Base-by-base conservation (phyloP, 257 asterid genomes). In the Lithospermum erythrorhizon region DNA sequence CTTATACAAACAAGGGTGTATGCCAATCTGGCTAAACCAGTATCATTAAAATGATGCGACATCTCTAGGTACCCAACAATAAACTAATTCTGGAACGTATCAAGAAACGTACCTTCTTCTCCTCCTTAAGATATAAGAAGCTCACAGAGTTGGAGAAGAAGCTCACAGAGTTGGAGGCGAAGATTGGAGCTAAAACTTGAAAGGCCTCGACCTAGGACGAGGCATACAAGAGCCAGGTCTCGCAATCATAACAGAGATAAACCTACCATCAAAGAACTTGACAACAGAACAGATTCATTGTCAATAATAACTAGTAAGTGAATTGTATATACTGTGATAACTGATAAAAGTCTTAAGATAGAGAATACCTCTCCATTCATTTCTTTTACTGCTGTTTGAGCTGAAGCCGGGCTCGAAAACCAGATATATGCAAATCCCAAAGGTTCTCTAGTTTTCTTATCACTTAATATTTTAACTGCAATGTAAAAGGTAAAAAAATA, bases 381-480 rank as follows among this genome's bases (percentile, higher is more conserved):
- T 66, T 70, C 78, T 3, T 75, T 68, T 41, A 75, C 61, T 11
- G 89, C 86, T 63, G 64, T 72, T 37, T 20, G 67, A 57, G 81
- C 84, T 22, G 66, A 70, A 60, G 67, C 82, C 56, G 75, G 76
- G 18, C 67, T 70, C 22, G 53, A 21, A 58, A 77, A 79, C 89
- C 87, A 80, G 35, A 80, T 72, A 75, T 75, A 82, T 18, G 86
- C 86, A 54, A 75, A 71, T 67, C 89, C 89, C 2, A 75, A 68
- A 70, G 85, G 62, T 59, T 82, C 70, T 74, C 74, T 70, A 19
- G 75, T 82, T 62, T 70, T 65, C 76, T 79, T 82, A 60, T 79
- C 85, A 22, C 35, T 53, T 17, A 79, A 30, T 16, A 82, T 22
- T 70, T 79, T 82, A 11, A 76, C 88, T 82, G 76, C 76, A 71